phyloP scores from a whole-genome alignment of 2,329 filamentous ascomycete genomes.

The Colletotrichum lupini region DNA sequence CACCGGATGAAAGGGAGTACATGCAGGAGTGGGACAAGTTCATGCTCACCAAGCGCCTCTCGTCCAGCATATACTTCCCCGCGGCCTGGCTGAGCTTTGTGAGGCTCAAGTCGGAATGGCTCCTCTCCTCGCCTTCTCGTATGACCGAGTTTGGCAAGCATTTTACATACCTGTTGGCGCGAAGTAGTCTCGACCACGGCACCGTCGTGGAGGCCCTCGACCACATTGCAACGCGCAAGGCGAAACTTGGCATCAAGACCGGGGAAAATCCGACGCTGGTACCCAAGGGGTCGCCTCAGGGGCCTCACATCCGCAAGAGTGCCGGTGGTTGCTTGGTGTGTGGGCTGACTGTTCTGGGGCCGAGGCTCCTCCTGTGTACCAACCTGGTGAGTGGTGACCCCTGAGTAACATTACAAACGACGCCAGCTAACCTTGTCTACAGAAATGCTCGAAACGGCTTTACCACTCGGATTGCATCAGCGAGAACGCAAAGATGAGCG shows the following conservation, averaged over 20 bases:
- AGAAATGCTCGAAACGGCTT: slow-evolving; percentile 56
- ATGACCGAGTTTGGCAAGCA: slow-evolving; percentile 68
- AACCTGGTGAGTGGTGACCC: slow-evolving; percentile 55
- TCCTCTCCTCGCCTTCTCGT: slow-evolving; percentile 59
- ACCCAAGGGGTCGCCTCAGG: slow-evolving; percentile 44
- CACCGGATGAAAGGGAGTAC: slow-evolving; percentile 65
- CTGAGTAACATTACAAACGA: slow-evolving; percentile 12
- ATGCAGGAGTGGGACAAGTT: slow-evolving; percentile 69
- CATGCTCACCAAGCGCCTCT: slow-evolving; percentile 61
- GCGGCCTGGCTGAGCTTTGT: slow-evolving; percentile 64
- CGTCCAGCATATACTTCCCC: slow-evolving; percentile 63
- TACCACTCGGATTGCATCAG: slow-evolving; percentile 62
- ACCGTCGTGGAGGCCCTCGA: slow-evolving; percentile 55
- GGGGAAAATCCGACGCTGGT: slow-evolving; percentile 2
- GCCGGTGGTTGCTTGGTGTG: slow-evolving; percentile 60
- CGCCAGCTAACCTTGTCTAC: slow-evolving; percentile 21
- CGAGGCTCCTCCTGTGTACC: slow-evolving; percentile 59
- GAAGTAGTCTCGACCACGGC: slow-evolving; percentile 57
- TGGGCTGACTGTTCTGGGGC: slow-evolving; percentile 58
- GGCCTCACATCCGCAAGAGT: slow-evolving; percentile 53
- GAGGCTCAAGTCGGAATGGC: slow-evolving; percentile 61
- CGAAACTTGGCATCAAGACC: slow-evolving; percentile 38
- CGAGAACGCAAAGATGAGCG: slow-evolving; percentile 32
- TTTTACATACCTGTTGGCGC: slow-evolving; percentile 60
- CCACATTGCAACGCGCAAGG: slow-evolving; percentile 56